These are phyloP conservation scores for Trametes villosa DNA, from an alignment of 768 basidiomycete genomes.

Conservation along the genomic window DNA sequence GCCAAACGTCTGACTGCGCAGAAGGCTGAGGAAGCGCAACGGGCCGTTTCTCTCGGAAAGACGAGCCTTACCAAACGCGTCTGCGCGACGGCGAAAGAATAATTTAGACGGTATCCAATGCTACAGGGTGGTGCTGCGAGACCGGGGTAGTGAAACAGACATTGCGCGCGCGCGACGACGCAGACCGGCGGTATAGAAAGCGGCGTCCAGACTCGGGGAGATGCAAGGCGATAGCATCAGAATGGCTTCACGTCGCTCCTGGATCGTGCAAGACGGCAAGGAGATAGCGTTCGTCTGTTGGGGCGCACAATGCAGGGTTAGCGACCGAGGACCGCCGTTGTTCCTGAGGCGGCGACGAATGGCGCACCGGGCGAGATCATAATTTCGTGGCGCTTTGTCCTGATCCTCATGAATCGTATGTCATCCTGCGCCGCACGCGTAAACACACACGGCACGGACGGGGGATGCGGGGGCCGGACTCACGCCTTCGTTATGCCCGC, in stretches of 20 bases:
- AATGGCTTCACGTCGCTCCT: slow-evolving; percentile 42
- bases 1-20: too few relatives aligned
- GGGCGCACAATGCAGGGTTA: slow-evolving; percentile 9
- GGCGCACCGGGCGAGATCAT: slow-evolving; percentile 91
- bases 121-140: slow-evolving; percentile 13
- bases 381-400: slow-evolving; percentile 89
- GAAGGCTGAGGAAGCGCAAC: neutral
- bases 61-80: neutral
- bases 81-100: neutral
- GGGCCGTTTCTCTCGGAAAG: too few relatives aligned
- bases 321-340: neutral
- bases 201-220: neutral
- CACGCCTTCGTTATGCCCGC: slow-evolving; percentile 62
- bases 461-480: slow-evolving; percentile 32
- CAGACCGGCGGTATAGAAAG: neutral
- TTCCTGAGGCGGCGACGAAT: slow-evolving; percentile 9
- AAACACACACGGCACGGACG: slow-evolving; percentile 1
- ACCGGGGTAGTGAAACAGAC: slow-evolving; percentile 15
- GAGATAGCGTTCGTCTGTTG: slow-evolving; percentile 76
- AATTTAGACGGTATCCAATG: slow-evolving; percentile 21
- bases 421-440: slow-evolving; percentile 62
- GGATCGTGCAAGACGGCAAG: slow-evolving; percentile 87
- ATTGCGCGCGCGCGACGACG: neutral
- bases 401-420: slow-evolving; percentile 85
- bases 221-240: neutral